phyloP scores from a whole-genome alignment of 495 filamentous ascomycete species.

The Aspergillus bertholletiae region DNA sequence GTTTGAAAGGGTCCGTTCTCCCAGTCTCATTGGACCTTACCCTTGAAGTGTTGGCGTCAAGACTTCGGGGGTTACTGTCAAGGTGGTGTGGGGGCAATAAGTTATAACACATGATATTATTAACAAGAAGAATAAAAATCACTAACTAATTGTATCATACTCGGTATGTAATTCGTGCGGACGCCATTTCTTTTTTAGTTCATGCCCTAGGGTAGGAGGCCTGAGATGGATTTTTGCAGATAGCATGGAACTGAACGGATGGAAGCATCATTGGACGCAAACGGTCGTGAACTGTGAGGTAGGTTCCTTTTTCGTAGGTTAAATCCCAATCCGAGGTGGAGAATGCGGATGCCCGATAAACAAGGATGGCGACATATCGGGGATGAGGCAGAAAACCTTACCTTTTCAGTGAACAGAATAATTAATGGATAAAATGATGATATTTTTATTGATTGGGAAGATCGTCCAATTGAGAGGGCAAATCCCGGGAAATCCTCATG shows the following conservation, averaged over 20 bases:
- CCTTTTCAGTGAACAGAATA: no score
- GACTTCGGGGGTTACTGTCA: neutral
- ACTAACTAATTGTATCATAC: no score
- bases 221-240: neutral
- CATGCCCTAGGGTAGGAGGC: neutral
- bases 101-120: no score
- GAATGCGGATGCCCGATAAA: constrained; percentile 7
- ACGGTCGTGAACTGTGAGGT: neutral
- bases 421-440: no score
- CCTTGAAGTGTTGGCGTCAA: constrained; percentile 17
- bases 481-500: neutral
- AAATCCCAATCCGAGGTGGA: neutral
- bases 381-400: neutral
- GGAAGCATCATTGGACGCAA: constrained; percentile 12
- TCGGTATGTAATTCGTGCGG: no score
- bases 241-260: neutral
- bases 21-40: constrained; percentile 14
- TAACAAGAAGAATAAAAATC: no score
- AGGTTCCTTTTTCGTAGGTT: no score
- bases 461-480: no score
- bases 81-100: neutral
- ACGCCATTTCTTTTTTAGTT: no score
- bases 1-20: constrained; percentile 4
- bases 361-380: neutral
- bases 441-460: no score